A percentile compares a stretch with the other conserved stretches of the same genome.
Evolutionary conservation across 2,329 filamentous ascomycete species (phyloP).

Genomic region (Colletotrichum tofieldiae): DNA sequence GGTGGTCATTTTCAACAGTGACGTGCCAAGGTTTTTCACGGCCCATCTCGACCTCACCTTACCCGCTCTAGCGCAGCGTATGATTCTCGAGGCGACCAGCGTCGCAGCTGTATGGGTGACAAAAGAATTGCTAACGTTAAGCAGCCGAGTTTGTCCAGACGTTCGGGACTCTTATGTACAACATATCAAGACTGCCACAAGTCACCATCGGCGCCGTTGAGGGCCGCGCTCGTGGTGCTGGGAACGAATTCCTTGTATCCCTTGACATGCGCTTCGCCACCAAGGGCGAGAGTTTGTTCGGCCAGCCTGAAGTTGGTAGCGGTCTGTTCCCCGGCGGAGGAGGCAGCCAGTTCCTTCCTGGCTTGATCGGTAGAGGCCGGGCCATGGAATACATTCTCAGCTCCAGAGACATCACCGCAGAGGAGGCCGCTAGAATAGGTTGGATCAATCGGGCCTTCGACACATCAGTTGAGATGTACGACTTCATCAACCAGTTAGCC

Average conservation of each 20-base stretch:
- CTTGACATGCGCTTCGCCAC: slow-evolving; percentile 20
- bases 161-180: background rate
- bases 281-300: background rate
- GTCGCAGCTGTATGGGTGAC: background rate
- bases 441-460: slow-evolving; percentile 7
- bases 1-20: background rate
- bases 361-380: background rate
- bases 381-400: slow-evolving; percentile 15
- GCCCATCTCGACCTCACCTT: background rate
- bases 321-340: background rate
- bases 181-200: background rate
- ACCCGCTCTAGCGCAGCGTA: background rate
- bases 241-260: background rate
- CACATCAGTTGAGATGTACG: background rate
- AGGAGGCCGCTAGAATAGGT: background rate
- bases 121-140: no score
- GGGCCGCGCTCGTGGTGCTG: slow-evolving; percentile 7
- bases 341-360: background rate
- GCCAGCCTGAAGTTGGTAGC: background rate
- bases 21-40: background rate
- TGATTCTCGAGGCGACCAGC: no score
- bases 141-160: background rate
- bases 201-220: slow-evolving; percentile 1
- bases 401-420: background rate
- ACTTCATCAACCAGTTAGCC: background rate